Percentiles rank a stretch among this genome's conserved stretches.
phyloP scores from a whole-genome alignment of 1,139 yeast genomes.

The Kurtzmaniella quercitrusa region DNA sequence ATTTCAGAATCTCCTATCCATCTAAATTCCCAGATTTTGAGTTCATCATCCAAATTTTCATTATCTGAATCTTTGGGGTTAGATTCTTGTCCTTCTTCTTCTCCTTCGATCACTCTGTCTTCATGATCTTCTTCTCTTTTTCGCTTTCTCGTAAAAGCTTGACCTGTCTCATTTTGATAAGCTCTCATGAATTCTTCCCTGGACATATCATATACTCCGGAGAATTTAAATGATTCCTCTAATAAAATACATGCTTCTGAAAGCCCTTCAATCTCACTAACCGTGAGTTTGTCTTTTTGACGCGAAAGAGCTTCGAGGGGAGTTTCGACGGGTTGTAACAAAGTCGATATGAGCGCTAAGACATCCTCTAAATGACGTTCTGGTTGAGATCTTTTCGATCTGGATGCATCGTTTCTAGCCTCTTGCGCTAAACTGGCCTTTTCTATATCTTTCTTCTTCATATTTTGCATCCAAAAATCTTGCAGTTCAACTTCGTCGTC shows the following conservation, averaged over 20 bases:
- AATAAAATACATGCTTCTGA: slow-evolving; percentile 52
- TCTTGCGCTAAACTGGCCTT: slow-evolving; percentile 44
- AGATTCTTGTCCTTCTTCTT: slow-evolving; percentile 10
- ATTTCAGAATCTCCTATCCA: slow-evolving; percentile 51
- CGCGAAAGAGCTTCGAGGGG: slow-evolving; percentile 59
- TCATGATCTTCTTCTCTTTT: slow-evolving; percentile 16
- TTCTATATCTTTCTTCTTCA: slow-evolving; percentile 43
- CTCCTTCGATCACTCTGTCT: slow-evolving; percentile 10
- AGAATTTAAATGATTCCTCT: slow-evolving; percentile 32
- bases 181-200: slow-evolving; percentile 58
- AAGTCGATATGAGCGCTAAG: slow-evolving; percentile 32
- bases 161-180: slow-evolving; percentile 50
- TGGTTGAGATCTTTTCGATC: slow-evolving; percentile 10
- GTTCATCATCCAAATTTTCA: slow-evolving; percentile 22
- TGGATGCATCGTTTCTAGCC: slow-evolving; percentile 15
- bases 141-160: slow-evolving; percentile 21
- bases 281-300: slow-evolving; percentile 17
- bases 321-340: slow-evolving; percentile 59
- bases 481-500: slow-evolving; percentile 31
- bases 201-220: slow-evolving; percentile 49
- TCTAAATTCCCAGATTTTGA: slow-evolving; percentile 53
- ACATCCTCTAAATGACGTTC: slow-evolving; percentile 17
- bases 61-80: slow-evolving; percentile 8
- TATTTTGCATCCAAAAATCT: slow-evolving; percentile 47
- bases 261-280: slow-evolving; percentile 17